Conservation (phyloP, 352 stramenopile species). For the Pythium sukuiense region DNA sequence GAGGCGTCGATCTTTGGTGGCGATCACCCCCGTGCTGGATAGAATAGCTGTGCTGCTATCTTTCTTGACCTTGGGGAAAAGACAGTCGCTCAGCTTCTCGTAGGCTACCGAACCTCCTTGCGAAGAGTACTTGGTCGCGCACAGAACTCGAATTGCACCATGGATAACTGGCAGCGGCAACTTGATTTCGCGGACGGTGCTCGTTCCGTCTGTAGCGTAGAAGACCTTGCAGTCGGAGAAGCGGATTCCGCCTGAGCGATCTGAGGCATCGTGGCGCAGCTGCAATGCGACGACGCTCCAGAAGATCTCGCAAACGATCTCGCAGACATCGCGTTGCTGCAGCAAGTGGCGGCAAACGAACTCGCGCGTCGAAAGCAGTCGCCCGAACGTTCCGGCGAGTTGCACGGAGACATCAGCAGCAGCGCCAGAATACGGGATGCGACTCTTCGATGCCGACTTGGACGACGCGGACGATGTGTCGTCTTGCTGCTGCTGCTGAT, state of each 20-base stretch:
- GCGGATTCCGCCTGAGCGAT: conserved; percentile 50
- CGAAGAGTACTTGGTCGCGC: conserved; percentile 8
- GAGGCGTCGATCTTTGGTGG: conserved; percentile 69
- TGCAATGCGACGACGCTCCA: conserved; percentile 72
- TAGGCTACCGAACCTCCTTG: conserved; percentile 20
- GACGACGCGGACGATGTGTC: neutral
- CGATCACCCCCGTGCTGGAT: conserved; percentile 69
- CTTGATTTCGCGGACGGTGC: conserved; percentile 76
- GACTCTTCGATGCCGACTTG: conserved; percentile 2
- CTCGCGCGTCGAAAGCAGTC: conserved; percentile 62
- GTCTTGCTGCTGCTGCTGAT: conserved; percentile 1
- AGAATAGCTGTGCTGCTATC: conserved; percentile 44
- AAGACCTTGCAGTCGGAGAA: conserved; percentile 83
- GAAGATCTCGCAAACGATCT: conserved; percentile 66
- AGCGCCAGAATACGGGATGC: conserved; percentile 9
- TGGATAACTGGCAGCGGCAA: conserved; percentile 69
- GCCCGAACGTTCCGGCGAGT: conserved; percentile 64
- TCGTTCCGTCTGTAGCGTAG: conserved; percentile 64
- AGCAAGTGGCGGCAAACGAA: conserved; percentile 69
- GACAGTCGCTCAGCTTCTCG: conserved; percentile 49
- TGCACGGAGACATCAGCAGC: conserved; percentile 57
- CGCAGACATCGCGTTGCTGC: conserved; percentile 53
- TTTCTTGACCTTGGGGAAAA: conserved; percentile 60
- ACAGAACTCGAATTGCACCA: conserved; percentile 65
- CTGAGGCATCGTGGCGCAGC: conserved; percentile 40